A percentile compares a stretch with the other conserved stretches of the same genome.
These are phyloP conservation scores for Saccharum spontaneum DNA, from an alignment of 176 grass and related monocot species.

Conservation along the genomic window DNA sequence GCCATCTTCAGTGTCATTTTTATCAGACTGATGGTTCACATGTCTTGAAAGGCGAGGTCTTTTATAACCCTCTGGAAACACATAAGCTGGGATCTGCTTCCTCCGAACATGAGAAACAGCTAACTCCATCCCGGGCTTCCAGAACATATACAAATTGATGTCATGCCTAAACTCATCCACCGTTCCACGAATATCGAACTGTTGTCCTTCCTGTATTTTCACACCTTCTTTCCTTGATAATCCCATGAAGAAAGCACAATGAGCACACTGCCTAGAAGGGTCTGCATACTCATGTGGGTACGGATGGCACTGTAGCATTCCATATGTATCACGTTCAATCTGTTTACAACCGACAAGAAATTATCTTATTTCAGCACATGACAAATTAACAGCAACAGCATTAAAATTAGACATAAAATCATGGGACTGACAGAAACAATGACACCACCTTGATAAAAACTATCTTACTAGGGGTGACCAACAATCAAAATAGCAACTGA, in stretches of 20 bases:
- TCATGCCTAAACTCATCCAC: constrained; percentile 90
- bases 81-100: constrained; percentile 83
- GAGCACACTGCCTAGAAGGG: constrained; percentile 65
- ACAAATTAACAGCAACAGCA: neutral
- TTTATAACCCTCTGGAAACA: constrained; percentile 88
- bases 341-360: constrained; percentile 33
- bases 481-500: neutral
- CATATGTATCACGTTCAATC: constrained; percentile 96
- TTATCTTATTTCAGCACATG: neutral
- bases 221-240: constrained; percentile 91
- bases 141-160: constrained; percentile 82
- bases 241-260: constrained; percentile 99
- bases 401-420: neutral
- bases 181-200: constrained; percentile 95
- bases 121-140: constrained; percentile 94
- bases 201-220: constrained; percentile 89
- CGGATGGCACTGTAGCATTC: constrained; percentile 93
- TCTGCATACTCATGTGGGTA: constrained; percentile 89
- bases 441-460: neutral
- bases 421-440: neutral
- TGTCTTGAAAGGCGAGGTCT: constrained; percentile 51
- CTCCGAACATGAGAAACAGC: constrained; percentile 94
- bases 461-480: neutral
- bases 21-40: constrained; percentile 45
- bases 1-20: constrained; percentile 43